Evolutionary conservation across 495 filamentous ascomycete genomes (phyloP).

Genomic region (Hypoxylon lienhwacheense): DNA sequence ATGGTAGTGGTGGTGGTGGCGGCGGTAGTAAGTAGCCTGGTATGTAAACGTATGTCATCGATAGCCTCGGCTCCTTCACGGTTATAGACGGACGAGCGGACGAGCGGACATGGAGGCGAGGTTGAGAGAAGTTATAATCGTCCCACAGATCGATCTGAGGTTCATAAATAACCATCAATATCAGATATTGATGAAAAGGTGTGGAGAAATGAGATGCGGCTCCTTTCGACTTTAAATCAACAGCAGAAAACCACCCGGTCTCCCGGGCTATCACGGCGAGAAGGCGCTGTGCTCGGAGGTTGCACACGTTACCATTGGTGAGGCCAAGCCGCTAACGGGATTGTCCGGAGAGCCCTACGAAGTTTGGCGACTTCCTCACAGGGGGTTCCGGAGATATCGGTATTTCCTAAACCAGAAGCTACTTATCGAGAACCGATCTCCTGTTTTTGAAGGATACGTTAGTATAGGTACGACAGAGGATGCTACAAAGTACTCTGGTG

Average conservation of each 20-base stretch:
- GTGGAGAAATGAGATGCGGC: slow-evolving; percentile 39
- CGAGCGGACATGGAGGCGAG: background rate
- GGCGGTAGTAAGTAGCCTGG: no score
- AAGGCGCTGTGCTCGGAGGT: slow-evolving; percentile 28
- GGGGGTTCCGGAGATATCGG: slow-evolving; percentile 27
- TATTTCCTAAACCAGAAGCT: slow-evolving; percentile 7
- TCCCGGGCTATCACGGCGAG: slow-evolving; percentile 35
- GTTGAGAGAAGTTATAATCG: no score
- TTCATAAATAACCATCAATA: slow-evolving; percentile 27
- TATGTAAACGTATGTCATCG: no score
- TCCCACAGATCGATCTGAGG: slow-evolving; percentile 20
- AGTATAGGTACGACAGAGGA: background rate
- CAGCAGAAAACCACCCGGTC: slow-evolving; percentile 38
- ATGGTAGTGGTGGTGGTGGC: no score
- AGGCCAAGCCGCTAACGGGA: slow-evolving; percentile 37
- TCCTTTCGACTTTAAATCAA: slow-evolving; percentile 40
- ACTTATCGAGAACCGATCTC: no score
- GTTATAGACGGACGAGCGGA: slow-evolving; percentile 9
- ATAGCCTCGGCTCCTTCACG: slow-evolving; percentile 21
- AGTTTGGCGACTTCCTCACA: no score
- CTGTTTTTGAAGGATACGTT: background rate
- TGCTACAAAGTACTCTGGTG: no score
- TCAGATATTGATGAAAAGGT: slow-evolving; percentile 31
- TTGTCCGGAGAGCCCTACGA: slow-evolving; percentile 27
- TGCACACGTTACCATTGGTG: slow-evolving; percentile 26